A percentile compares a stretch with the other conserved stretches of the same genome.
These are phyloP conservation scores for Dendrobium chrysotoxum DNA, from an alignment of 106 monocot genomes.

Conservation along the genomic window DNA sequence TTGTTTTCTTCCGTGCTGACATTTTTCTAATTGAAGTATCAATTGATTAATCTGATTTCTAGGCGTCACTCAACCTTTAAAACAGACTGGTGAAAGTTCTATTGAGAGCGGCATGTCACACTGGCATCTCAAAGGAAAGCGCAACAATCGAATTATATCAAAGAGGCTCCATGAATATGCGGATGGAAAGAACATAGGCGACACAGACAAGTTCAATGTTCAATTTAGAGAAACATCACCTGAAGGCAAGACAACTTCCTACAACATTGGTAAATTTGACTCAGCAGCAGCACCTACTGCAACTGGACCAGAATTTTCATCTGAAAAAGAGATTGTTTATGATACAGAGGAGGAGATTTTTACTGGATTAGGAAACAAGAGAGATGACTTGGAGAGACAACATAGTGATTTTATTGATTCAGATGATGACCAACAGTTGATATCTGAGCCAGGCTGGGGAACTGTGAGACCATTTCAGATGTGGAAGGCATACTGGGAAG, in stretches of 20 bases:
- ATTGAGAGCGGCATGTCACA: slow-evolving; percentile 41
- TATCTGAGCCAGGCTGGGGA: slow-evolving; percentile 33
- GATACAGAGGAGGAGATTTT: neutral
- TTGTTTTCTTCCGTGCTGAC: too few relatives aligned
- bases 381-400: slow-evolving; percentile 19
- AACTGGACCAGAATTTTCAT: neutral
- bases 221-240: neutral
- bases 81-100: neutral
- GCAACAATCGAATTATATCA: slow-evolving; percentile 46
- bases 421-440: slow-evolving; percentile 31
- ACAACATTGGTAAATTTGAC: neutral
- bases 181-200: slow-evolving; percentile 1
- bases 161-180: slow-evolving; percentile 22
- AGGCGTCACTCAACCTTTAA: neutral
- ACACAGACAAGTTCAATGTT: neutral
- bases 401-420: slow-evolving; percentile 22
- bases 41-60: neutral
- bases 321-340: neutral
- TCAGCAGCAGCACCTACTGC: neutral
- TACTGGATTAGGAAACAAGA: slow-evolving; percentile 6
- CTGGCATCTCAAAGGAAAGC: slow-evolving; percentile 83
- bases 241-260: too few relatives aligned
- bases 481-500: slow-evolving; percentile 31
- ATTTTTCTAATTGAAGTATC: neutral
- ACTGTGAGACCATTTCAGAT: slow-evolving; percentile 10